Conservation (phyloP, 106 monocot species). For the Allium fistulosum region DNA sequence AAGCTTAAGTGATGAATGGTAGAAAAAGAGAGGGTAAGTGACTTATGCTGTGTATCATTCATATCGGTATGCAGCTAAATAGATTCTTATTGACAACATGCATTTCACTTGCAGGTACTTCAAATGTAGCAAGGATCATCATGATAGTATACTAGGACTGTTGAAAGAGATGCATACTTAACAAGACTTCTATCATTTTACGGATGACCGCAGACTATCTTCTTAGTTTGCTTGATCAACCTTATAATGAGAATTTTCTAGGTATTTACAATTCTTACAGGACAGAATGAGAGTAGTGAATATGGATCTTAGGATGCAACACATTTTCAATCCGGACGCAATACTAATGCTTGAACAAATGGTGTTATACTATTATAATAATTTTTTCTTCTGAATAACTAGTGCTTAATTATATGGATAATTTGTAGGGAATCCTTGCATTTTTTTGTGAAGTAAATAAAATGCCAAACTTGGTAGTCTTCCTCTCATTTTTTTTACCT, state of each 20-base stretch:
- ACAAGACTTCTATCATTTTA: conserved; percentile 87
- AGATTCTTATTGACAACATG: no score
- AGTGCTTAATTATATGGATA: neutral
- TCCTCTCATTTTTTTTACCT: no score
- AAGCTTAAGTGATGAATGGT: no score
- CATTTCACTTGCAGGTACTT: no score
- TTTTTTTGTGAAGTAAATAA: no score
- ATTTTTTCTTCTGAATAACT: neutral
- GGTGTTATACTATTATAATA: conserved; percentile 26
- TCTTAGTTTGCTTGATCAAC: conserved; percentile 63
- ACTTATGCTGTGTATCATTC: no score
- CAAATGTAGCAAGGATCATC: no score
- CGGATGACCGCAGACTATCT: conserved; percentile 85
- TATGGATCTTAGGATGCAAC: conserved; percentile 98
- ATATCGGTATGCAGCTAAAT: no score
- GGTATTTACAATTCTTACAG: conserved; percentile 92
- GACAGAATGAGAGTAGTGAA: conserved; percentile 87
- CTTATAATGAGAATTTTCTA: conserved; percentile 66
- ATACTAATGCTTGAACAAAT: conserved; percentile 96
- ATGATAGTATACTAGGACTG: conserved; percentile 83
- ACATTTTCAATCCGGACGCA: conserved; percentile 75
- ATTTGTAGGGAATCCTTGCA: no score
- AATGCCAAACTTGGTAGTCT: no score
- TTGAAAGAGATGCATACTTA: conserved; percentile 69
- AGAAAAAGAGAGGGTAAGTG: no score